Conservation (phyloP, 371 early-diverging fungal genomes). For the Parasitella parasitica region DNA sequence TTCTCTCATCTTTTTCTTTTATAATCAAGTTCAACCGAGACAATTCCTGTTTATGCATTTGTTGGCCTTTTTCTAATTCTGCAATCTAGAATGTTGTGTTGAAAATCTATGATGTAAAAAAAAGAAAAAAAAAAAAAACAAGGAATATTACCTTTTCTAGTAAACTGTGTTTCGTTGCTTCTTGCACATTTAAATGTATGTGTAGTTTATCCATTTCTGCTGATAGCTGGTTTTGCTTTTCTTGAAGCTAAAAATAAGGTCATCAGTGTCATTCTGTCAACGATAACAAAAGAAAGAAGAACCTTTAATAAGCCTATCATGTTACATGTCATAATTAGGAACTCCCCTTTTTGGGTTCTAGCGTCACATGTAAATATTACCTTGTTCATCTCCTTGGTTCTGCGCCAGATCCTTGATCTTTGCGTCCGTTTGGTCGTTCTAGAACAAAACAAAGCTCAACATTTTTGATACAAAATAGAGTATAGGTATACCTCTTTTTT, state of each 20-base stretch:
- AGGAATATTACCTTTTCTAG: constrained; percentile 27
- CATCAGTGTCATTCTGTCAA: too few species aligned
- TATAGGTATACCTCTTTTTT: constrained; percentile 31
- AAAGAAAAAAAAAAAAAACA: constrained; percentile 7
- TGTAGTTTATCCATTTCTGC: neutral
- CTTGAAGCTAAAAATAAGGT: constrained; percentile 1
- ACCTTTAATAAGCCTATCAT: neutral
- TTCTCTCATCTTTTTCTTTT: constrained; percentile 19
- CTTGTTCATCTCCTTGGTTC: neutral
- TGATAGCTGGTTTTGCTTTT: constrained; percentile 4
- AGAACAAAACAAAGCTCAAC: constrained; percentile 1
- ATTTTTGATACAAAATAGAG: constrained; percentile 3
- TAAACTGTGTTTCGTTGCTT: constrained; percentile 8
- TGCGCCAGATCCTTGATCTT: neutral
- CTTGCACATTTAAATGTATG: constrained; percentile 6
- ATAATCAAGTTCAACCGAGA: constrained; percentile 14
- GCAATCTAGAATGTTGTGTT: constrained; percentile 24
- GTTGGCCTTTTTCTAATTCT: constrained; percentile 35
- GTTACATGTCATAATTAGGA: neutral
- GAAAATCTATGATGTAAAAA: neutral
- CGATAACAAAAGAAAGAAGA: too few species aligned
- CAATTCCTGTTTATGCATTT: constrained; percentile 24
- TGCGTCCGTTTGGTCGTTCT: constrained; percentile 10
- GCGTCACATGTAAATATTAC: neutral
- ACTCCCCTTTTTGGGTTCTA: neutral